phyloP scores from a whole-genome alignment of 1,284 basidiomycete genomes.

The Irpex sp. region DNA sequence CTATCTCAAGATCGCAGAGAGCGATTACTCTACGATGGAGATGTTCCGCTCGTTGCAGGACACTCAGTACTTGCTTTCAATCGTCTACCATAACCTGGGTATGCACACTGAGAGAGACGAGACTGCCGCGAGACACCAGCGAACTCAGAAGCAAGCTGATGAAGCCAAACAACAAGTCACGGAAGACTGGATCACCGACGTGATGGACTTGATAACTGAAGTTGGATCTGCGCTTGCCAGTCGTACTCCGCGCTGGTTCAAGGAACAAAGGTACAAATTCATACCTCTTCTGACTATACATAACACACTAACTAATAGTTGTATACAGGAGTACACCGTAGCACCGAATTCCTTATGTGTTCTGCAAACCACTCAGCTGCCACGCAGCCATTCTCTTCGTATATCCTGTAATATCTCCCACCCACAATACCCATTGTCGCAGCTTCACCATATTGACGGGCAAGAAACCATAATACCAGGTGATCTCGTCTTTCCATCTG shows the following conservation, averaged over 20 bases:
- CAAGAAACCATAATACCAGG: slow-evolving; percentile 19
- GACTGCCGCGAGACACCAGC: slow-evolving; percentile 45
- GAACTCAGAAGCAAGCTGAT: slow-evolving; percentile 39
- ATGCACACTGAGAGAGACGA: slow-evolving; percentile 52
- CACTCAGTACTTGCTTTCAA: slow-evolving; percentile 65
- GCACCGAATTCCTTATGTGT: neutral
- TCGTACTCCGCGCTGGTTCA: slow-evolving; percentile 25
- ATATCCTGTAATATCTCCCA: slow-evolving; percentile 18
- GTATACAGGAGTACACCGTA: neutral
- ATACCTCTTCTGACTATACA: neutral
- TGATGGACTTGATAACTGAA: slow-evolving; percentile 55
- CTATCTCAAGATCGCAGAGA: slow-evolving; percentile 62
- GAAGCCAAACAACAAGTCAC: slow-evolving; percentile 38
- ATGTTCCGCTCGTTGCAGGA: slow-evolving; percentile 58
- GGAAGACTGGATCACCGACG: slow-evolving; percentile 50
- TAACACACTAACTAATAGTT: neutral
- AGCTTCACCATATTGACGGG: slow-evolving; percentile 20
- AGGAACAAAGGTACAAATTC: neutral
- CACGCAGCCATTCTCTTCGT: slow-evolving; percentile 20
- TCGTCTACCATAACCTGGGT: slow-evolving; percentile 68
- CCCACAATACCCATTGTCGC: slow-evolving; percentile 19
- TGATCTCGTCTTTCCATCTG: slow-evolving; percentile 12
- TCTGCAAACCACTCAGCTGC: slow-evolving; percentile 23
- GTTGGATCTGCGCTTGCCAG: slow-evolving; percentile 54
- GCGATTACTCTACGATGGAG: slow-evolving; percentile 55